phyloP scores from a whole-genome alignment of 768 basidiomycete genomes.

The Serendipita indica region DNA sequence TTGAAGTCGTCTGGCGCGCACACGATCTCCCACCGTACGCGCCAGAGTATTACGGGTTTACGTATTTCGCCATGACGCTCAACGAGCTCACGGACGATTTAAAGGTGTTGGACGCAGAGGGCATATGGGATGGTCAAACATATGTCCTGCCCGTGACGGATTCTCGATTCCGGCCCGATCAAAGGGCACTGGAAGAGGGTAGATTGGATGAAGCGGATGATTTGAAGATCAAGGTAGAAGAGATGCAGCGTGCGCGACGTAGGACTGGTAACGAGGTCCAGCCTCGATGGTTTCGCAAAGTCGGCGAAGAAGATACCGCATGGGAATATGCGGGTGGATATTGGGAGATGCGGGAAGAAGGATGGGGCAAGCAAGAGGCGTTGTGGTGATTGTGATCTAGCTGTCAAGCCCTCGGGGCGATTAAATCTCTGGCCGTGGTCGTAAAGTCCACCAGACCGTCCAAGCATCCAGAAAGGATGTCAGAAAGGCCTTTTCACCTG shows the following conservation, averaged over 20 bases:
- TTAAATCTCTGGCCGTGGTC: no score
- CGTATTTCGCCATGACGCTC: constrained; percentile 59
- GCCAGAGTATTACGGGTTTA: constrained; percentile 69
- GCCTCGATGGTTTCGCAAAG: constrained; percentile 65
- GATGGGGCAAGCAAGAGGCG: constrained; percentile 33
- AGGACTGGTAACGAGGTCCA: constrained; percentile 39
- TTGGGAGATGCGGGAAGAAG: constrained; percentile 57
- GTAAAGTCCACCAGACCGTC: no score
- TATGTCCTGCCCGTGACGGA: constrained; percentile 48
- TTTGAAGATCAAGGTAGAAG: constrained; percentile 60
- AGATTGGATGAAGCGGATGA: constrained; percentile 52
- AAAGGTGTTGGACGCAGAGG: neutral
- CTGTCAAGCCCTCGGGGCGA: no score
- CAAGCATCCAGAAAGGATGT: no score
- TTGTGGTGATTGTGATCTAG: constrained; percentile 12
- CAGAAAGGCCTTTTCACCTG: no score
- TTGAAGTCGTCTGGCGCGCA: constrained; percentile 66
- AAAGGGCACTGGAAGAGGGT: constrained; percentile 70
- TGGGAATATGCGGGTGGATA: constrained; percentile 71
- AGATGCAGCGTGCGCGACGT: constrained; percentile 59
- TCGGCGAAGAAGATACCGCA: constrained; percentile 32
- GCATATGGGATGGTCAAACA: neutral
- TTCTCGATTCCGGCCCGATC: constrained; percentile 67
- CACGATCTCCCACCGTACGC: constrained; percentile 57
- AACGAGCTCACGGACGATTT: constrained; percentile 60